A percentile compares a stretch with the other conserved stretches of the same genome.
phyloP scores from a whole-genome alignment of 306 rosid species.

The Oemleria cerasiformis region DNA sequence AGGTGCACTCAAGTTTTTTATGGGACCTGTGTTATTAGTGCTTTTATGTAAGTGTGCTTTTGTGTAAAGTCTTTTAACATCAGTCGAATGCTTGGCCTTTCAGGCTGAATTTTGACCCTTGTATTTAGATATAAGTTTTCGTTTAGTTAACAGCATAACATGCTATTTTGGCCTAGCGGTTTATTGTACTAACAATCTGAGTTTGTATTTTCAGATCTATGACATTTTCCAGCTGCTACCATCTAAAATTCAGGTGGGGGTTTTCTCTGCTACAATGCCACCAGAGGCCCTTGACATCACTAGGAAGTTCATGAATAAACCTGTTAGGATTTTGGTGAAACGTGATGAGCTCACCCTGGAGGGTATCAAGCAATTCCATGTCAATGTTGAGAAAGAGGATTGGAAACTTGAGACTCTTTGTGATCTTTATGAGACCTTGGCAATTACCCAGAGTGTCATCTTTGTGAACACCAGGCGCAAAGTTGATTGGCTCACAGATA shows the following conservation, averaged over 20 bases:
- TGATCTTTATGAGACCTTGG: slow-evolving; percentile 61
- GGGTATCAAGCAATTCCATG: slow-evolving; percentile 64
- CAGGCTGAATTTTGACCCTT: background rate
- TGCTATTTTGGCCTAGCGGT: background rate
- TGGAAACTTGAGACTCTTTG: slow-evolving; percentile 73
- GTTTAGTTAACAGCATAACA: background rate
- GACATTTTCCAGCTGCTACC: slow-evolving; percentile 80
- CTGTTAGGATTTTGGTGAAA: slow-evolving; percentile 63
- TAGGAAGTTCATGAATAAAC: slow-evolving; percentile 69
- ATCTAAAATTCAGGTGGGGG: slow-evolving; percentile 69
- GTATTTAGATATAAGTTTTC: background rate
- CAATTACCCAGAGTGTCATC: slow-evolving; percentile 65
- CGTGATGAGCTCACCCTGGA: slow-evolving; percentile 68
- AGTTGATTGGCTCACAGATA: slow-evolving; percentile 68
- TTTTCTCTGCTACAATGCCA: slow-evolving; percentile 75
- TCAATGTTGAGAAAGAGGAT: slow-evolving; percentile 60
- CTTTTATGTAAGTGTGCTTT: background rate
- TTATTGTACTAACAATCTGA: slow-evolving; percentile 9
- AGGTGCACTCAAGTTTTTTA: background rate
- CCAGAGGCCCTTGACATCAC: slow-evolving; percentile 79
- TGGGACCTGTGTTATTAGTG: background rate
- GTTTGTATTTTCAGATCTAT: slow-evolving; percentile 46
- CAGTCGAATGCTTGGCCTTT: background rate
- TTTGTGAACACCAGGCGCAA: slow-evolving; percentile 71
- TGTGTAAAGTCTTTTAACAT: too few species aligned